phyloP scores from a whole-genome alignment of 1,139 yeast species.

The Blastobotrys ciferrii region DNA sequence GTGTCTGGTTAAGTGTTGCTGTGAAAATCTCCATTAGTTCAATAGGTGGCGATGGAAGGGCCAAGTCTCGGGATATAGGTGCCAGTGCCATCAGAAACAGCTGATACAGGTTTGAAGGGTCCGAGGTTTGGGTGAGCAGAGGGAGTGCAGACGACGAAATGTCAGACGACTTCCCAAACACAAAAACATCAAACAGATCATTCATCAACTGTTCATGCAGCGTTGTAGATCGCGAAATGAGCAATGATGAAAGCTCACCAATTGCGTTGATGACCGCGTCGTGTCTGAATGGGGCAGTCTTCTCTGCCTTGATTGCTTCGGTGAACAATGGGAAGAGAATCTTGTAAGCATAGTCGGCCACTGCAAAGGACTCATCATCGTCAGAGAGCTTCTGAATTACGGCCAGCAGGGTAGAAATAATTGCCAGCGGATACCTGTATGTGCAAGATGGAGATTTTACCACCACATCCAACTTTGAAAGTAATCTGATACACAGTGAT shows the following conservation, averaged over 20 bases:
- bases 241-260: constrained; percentile 18
- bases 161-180: constrained; percentile 15
- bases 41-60: constrained; percentile 19
- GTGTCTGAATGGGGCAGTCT: constrained; percentile 13
- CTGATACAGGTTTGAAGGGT: constrained; percentile 45
- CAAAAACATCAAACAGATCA: constrained; percentile 26
- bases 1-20: constrained; percentile 26
- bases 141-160: constrained; percentile 14
- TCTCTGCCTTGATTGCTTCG: constrained; percentile 19
- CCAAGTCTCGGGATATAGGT: constrained; percentile 23
- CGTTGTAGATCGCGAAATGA: constrained; percentile 16
- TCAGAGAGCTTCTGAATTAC: constrained; percentile 22
- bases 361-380: constrained; percentile 18
- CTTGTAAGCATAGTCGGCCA: constrained; percentile 19
- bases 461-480: constrained; percentile 31
- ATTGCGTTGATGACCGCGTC: constrained; percentile 23
- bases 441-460: constrained; percentile 11
- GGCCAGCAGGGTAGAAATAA: constrained; percentile 25
- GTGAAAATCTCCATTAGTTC: constrained; percentile 29
- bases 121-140: constrained; percentile 6
- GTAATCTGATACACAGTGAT: constrained; percentile 36
- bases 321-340: constrained; percentile 28
- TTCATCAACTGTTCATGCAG: constrained; percentile 22
- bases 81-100: constrained; percentile 40
- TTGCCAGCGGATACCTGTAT: constrained; percentile 25